phyloP scores from a whole-genome alignment of 805 yeast genomes.

The Ogataea glucozyma region DNA sequence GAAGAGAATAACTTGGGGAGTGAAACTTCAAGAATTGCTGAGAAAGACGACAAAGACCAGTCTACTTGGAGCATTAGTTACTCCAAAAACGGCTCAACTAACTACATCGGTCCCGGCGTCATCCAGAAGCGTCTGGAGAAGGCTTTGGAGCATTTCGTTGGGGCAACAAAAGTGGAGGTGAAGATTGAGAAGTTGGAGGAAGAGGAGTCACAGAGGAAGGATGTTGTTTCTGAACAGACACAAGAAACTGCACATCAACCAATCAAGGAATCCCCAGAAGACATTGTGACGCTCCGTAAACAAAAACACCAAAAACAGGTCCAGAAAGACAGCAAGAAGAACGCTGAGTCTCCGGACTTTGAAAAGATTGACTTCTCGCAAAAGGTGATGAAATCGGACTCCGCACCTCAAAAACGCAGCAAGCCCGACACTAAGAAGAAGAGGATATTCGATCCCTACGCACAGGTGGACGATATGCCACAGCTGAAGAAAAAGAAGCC shows the following conservation, averaged over 20 bases:
- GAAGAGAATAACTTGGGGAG: not conserved
- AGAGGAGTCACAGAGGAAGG: slow-evolving; percentile 8
- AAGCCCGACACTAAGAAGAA: too few relatives aligned
- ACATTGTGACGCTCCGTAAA: slow-evolving; percentile 35
- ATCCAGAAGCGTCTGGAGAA: slow-evolving; percentile 21
- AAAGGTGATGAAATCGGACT: slow-evolving; percentile 22
- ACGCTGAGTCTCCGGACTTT: slow-evolving; percentile 23
- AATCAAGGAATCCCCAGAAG: slow-evolving; percentile 28
- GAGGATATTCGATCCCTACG: slow-evolving; percentile 62
- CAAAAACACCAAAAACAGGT: too few relatives aligned
- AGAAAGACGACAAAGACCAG: slow-evolving; percentile 1
- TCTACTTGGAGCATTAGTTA: slow-evolving; percentile 26
- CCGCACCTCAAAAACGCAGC: slow-evolving; percentile 16
- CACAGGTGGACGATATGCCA: slow-evolving; percentile 31
- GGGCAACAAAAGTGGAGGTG: slow-evolving; percentile 16
- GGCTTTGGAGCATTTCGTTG: slow-evolving; percentile 18
- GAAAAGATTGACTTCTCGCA: slow-evolving; percentile 33
- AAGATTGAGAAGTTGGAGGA: slow-evolving; percentile 17
- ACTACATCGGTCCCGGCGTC: slow-evolving; percentile 11
- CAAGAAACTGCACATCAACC: slow-evolving; percentile 5
- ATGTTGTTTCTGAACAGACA: too few relatives aligned
- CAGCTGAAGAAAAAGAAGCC: slow-evolving; percentile 31
- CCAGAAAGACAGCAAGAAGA: slow-evolving; percentile 25
- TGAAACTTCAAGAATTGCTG: not conserved
- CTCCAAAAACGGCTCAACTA: slow-evolving; percentile 20